These are phyloP conservation scores for Tylopilus sp. DNA, from an alignment of 768 basidiomycete species.

Conservation along the genomic window DNA sequence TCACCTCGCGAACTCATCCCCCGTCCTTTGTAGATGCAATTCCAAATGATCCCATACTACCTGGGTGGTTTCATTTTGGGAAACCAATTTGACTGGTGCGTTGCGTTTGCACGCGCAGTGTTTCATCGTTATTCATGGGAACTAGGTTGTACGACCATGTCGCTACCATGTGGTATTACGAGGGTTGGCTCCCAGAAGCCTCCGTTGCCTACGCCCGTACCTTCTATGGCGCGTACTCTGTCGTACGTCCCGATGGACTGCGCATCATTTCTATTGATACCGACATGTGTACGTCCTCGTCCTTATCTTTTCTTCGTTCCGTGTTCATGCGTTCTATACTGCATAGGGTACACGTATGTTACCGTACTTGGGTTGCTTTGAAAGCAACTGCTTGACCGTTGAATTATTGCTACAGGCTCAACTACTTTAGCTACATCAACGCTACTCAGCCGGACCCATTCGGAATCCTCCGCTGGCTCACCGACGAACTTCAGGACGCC, in stretches of 20 bases:
- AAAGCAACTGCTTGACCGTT: neutral
- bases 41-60: conserved; percentile 39
- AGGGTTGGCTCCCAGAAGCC: conserved; percentile 18
- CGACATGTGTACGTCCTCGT: conserved; percentile 39
- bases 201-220: conserved; percentile 38
- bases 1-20: neutral
- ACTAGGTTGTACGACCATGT: conserved; percentile 49
- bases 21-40: conserved; percentile 15
- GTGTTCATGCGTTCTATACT: no score
- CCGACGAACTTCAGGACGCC: conserved; percentile 50
- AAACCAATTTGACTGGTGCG: conserved; percentile 42
- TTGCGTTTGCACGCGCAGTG: neutral
- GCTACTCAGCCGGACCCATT: conserved; percentile 42
- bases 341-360: conserved; percentile 37
- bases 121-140: neutral
- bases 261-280: conserved; percentile 51
- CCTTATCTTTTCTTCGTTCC: neutral
- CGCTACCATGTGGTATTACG: conserved; percentile 42
- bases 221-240: conserved; percentile 47
- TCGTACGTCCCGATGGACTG: conserved; percentile 41
- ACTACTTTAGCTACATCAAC: conserved; percentile 50
- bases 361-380: neutral
- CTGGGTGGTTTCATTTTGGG: conserved; percentile 31
- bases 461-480: conserved; percentile 49
- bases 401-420: conserved; percentile 27